phyloP scores from a whole-genome alignment of 805 yeast species.

The Torulaspora maleeae region DNA sequence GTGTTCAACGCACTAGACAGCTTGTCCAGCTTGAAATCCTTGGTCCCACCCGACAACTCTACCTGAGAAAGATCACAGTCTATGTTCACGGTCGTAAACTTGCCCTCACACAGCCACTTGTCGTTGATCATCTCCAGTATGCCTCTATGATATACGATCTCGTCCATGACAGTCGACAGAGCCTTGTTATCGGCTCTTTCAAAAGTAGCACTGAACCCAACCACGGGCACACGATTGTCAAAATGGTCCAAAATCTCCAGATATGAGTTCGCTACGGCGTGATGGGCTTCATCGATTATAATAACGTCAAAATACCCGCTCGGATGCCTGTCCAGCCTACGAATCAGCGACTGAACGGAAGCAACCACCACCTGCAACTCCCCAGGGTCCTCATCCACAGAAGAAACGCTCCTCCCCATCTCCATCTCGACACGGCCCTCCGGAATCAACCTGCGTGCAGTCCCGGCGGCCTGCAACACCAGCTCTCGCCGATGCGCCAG shows the following conservation, averaged over 20 bases:
- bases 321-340: constrained; percentile 47
- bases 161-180: constrained; percentile 58
- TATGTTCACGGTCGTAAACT: constrained; percentile 54
- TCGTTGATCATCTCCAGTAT: constrained; percentile 61
- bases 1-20: constrained; percentile 55
- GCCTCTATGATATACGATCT: constrained; percentile 65
- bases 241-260: constrained; percentile 54
- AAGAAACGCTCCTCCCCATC: constrained; percentile 52
- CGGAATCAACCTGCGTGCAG: constrained; percentile 48
- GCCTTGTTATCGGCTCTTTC: constrained; percentile 67
- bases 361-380: constrained; percentile 67
- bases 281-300: constrained; percentile 90
- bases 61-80: constrained; percentile 42
- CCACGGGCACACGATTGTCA: constrained; percentile 42
- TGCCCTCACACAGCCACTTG: constrained; percentile 66
- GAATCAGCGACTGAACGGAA: constrained; percentile 61
- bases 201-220: constrained; percentile 89
- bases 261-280: constrained; percentile 73
- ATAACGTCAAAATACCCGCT: constrained; percentile 59
- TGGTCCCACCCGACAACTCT: constrained; percentile 18
- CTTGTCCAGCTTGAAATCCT: constrained; percentile 50
- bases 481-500: constrained; percentile 81
- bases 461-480: constrained; percentile 59
- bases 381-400: constrained; percentile 18
- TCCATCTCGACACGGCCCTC: constrained; percentile 55